Base-by-base conservation (phyloP, 2,329 filamentous ascomycete species). In the Falciphora oryzae region DNA sequence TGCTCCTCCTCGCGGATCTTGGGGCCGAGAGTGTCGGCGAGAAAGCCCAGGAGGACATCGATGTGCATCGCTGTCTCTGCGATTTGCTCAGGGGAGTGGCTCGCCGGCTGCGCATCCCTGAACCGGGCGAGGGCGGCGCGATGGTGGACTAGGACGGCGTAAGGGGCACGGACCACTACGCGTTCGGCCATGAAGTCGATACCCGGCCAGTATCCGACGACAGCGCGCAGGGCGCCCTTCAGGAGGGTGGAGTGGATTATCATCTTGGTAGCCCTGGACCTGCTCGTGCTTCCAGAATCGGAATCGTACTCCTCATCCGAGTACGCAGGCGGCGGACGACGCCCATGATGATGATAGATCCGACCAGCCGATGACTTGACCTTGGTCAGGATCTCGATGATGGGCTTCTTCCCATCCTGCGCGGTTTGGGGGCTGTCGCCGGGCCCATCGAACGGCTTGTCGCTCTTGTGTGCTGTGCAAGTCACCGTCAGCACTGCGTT, bases 191-290 rank as follows among this genome's bases (percentile, higher is more conserved):
- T 69, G 61, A 80, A 74, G 57, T 72, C 73, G 65, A 76, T 73
- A 56, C 75, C 73, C 4, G 80, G 80, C 67, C 83, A 83, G 67
- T 82, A 83, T 29, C 72, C 74, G 8, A 84, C 75, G 6, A 83
- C 76, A 16, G 81, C 80, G 32, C 73, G 74, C 5, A 85, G 73
- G 1, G 81, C 81, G 60, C 81, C 77, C 67, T 79, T 76, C 35
- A 85, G 75, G 65, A 81, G 72, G 35, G 71, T 65, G 2, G 80
- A 83, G 67, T 80, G 73, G 59, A 83, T 78, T 3, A 75, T 62
- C 78, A 83, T 81, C 63, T 71, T 68, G 0, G 76, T 78, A 1
- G 67, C 71, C 25, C 75, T 72, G 11, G 73, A 67, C 25, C 73
- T 72, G 38, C 71, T 66, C 31, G 71, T 59, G 16, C 73, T 72